Percentiles rank a stretch among this genome's conserved stretches.
Evolutionary conservation across 2,329 filamentous ascomycete genomes (phyloP).

Genomic region (Sporothrix pallida): DNA sequence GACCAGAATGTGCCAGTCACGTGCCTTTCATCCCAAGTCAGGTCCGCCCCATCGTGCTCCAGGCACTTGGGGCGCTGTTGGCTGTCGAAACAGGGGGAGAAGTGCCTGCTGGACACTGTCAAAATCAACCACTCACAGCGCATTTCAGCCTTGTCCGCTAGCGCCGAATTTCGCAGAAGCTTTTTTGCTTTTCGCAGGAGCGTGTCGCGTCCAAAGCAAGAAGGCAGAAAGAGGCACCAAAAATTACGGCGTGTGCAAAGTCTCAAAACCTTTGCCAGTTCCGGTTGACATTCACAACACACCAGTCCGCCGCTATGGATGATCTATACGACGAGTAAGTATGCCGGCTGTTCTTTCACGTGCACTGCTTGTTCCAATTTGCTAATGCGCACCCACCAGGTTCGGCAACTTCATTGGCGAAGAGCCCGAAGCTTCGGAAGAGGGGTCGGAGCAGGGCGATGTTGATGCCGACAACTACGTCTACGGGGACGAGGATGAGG

Average conservation of each 20-base stretch:
- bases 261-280: background rate
- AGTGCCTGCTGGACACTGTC: background rate
- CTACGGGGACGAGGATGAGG: constrained; percentile 75
- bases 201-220: constrained; percentile 29
- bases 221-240: constrained; percentile 26
- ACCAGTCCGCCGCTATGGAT: constrained; percentile 63
- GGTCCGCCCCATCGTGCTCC: too few relatives aligned
- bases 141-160: constrained; percentile 33
- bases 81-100: background rate
- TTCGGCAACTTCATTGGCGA: constrained; percentile 99
- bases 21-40: background rate
- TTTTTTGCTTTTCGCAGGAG: constrained; percentile 33
- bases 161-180: constrained; percentile 30
- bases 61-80: background rate
- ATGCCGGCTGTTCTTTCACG: background rate
- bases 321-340: constrained; percentile 92
- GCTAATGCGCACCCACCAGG: constrained; percentile 53
- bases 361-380: constrained; percentile 37
- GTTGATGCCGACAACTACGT: constrained; percentile 75
- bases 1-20: background rate
- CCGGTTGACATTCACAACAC: constrained; percentile 13
- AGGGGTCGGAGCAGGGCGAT: constrained; percentile 76
- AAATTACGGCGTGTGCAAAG: constrained; percentile 8
- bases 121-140: constrained; percentile 25
- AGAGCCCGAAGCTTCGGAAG: constrained; percentile 80